Evolutionary conservation across 148 eudicot species (phyloP).

Genomic region (Camellia sinensis): DNA sequence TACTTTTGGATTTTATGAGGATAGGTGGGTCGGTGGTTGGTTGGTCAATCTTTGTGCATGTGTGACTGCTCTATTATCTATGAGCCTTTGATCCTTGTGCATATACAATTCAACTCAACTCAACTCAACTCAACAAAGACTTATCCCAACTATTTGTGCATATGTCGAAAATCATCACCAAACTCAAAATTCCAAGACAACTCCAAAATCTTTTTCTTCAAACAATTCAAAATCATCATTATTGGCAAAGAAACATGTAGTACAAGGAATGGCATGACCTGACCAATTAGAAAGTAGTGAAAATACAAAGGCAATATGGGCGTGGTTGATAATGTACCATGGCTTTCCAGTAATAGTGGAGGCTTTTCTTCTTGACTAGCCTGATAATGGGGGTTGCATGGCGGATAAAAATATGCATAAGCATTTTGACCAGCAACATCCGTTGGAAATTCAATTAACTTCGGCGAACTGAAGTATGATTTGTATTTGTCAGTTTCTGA

Average conservation of each 20-base stretch:
- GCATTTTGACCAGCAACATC: conserved; percentile 68
- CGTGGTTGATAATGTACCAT: conserved; percentile 46
- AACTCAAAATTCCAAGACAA: neutral
- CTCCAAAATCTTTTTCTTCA: neutral
- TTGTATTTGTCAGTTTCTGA: conserved; percentile 49
- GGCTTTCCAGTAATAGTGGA: conserved; percentile 79
- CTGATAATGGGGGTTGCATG: conserved; percentile 62
- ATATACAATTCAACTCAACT: neutral
- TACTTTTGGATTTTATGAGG: neutral
- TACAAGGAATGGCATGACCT: neutral
- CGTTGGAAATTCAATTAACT: conserved; percentile 81
- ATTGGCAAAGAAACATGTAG: neutral
- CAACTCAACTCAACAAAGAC: neutral
- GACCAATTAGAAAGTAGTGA: neutral
- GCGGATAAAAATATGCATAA: conserved; percentile 87
- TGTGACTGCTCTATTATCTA: too few species aligned
- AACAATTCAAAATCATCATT: neutral
- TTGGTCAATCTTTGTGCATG: neutral
- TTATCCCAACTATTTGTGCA: neutral
- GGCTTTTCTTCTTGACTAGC: conserved; percentile 73
- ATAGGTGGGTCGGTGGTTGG: neutral
- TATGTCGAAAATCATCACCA: neutral
- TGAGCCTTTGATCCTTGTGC: neutral
- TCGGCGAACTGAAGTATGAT: conserved; percentile 68
- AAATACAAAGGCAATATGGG: neutral